Base-by-base conservation (phyloP, 2,329 filamentous ascomycete species). In the Epichloe amarillans region DNA sequence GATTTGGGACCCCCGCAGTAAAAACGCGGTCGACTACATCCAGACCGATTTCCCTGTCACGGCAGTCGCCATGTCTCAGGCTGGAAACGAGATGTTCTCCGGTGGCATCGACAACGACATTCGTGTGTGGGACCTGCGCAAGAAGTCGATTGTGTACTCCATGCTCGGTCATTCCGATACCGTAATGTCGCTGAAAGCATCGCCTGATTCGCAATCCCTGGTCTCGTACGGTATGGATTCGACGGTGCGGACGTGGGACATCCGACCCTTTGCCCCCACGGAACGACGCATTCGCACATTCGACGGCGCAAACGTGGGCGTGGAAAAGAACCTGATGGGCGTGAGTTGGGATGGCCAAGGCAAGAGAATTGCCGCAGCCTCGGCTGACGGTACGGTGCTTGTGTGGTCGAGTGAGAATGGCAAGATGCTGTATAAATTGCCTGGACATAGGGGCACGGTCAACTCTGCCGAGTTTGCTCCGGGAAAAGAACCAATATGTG, bases 51-150 rank as follows among this genome's bases (percentile, higher is more conserved):
- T 94, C 54, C 93, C 93, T 1, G 82, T 98, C 51, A 97, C 93
- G 2, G 86, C 91, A 0, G 81, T 97, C 5, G 88, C 89, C 15
- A 74, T 97, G n/a, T 84, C 90, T 0, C 89, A 95, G 65, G 89
- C 91, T 2, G 93, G 93, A 17, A 95, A 95, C 64, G 93, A 97
- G 69, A 80, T 98, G 26, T 98, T 93, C 66, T 86, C 87, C 6
- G 91, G 91, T 45, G 87, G 90, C 21, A 96, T 98, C 58, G 93
- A 97, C 70, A 96, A 97, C 63, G 89, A 94, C 60, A 95, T 98
- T 65, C 88, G 90, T 60, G 90, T 95, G 19, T 98, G 93, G 91
- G 93, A 98, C 67, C 71, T 97, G 62, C 82, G 93, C 57, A 97
- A 95, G 72, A 89, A 94, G 68, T 79, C 84, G 6, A 79, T 94